These are phyloP conservation scores for Mycena citricolor DNA, from an alignment of 1,284 basidiomycete species.

Conservation along the genomic window DNA sequence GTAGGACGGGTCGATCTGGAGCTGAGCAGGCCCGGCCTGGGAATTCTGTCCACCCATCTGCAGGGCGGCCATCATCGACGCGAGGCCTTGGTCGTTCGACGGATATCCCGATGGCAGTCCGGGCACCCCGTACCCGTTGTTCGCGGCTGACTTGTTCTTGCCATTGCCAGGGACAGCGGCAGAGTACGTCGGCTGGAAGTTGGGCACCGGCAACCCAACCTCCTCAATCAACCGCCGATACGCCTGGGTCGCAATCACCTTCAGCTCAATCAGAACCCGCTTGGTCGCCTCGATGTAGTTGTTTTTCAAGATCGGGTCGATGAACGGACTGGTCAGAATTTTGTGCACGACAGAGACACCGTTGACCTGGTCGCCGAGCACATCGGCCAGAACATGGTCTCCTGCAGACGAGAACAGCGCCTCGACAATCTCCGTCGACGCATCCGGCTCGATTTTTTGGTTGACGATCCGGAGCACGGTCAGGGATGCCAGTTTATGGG, in stretches of 20 bases:
- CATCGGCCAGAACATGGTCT: slow-evolving; percentile 89
- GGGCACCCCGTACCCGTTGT: slow-evolving; percentile 62
- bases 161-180: slow-evolving; percentile 60
- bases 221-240: slow-evolving; percentile 92
- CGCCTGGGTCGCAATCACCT: slow-evolving; percentile 89
- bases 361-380: slow-evolving; percentile 93
- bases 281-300: slow-evolving; percentile 83
- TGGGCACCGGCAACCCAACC: slow-evolving; percentile 87
- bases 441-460: slow-evolving; percentile 85
- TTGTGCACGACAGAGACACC: slow-evolving; percentile 94
- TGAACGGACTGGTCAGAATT: slow-evolving; percentile 82
- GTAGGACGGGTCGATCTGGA: slow-evolving; percentile 68
- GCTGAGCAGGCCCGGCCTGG: slow-evolving; percentile 72
- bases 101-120: slow-evolving; percentile 77
- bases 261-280: slow-evolving; percentile 83
- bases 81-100: slow-evolving; percentile 76
- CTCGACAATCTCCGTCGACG: slow-evolving; percentile 79
- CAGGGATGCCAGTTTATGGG: slow-evolving; percentile 94
- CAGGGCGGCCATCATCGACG: slow-evolving; percentile 85
- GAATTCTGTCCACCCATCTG: slow-evolving; percentile 85
- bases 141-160: slow-evolving; percentile 62
- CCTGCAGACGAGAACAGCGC: slow-evolving; percentile 83
- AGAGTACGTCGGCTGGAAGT: slow-evolving; percentile 76
- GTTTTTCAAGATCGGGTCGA: slow-evolving; percentile 70
- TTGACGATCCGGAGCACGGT: slow-evolving; percentile 93